phyloP scores from a whole-genome alignment of 441 rosid genomes.

The Codiaeum variegatum region DNA sequence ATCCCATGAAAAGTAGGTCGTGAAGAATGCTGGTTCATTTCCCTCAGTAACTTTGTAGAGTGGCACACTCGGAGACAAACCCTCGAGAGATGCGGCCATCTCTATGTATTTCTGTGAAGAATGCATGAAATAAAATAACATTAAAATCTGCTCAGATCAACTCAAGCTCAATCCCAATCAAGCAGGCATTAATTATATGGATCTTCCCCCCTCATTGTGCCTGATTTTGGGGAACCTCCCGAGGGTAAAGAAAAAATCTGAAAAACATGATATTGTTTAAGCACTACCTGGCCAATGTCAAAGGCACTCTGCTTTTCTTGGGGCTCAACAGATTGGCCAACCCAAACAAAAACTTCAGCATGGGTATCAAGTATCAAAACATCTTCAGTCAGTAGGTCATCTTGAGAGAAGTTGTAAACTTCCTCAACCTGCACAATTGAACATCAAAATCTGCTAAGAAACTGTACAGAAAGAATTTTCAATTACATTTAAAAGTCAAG shows the following conservation, averaged over 20 bases:
- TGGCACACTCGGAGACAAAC: constrained; percentile 76
- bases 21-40: constrained; percentile 93
- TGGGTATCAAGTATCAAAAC: constrained; percentile 84
- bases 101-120: constrained; percentile 76
- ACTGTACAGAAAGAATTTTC: constrained; percentile 12
- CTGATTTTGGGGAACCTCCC: background rate
- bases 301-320: constrained; percentile 89
- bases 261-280: constrained; percentile 9
- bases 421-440: constrained; percentile 69
- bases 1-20: constrained; percentile 92
- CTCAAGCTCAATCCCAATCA: background rate
- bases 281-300: constrained; percentile 83
- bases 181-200: background rate
- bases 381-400: constrained; percentile 95
- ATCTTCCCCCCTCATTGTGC: background rate
- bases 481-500: constrained; percentile 19
- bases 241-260: background rate
- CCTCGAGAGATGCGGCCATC: constrained; percentile 73
- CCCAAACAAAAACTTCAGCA: constrained; percentile 98
- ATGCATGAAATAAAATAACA: constrained; percentile 29
- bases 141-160: constrained; percentile 14
- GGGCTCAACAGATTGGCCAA: constrained; percentile 80
- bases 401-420: constrained; percentile 86
- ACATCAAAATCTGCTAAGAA: constrained; percentile 22
- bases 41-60: constrained; percentile 89